These are phyloP conservation scores for Trichoderma aggressivum DNA, from an alignment of 2,329 filamentous ascomycete species.

Conservation along the genomic window DNA sequence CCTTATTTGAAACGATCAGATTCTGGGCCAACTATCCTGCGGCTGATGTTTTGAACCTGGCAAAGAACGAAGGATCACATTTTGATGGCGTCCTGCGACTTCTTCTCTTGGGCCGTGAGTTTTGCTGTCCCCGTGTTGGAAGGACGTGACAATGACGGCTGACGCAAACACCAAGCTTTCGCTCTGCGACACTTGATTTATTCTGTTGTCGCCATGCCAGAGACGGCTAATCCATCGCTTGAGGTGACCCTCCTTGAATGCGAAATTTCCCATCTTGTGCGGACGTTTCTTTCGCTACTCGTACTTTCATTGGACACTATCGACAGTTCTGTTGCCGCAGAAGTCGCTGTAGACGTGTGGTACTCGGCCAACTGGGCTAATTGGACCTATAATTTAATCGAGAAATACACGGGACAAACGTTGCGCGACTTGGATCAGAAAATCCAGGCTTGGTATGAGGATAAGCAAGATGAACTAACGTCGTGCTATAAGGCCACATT, in stretches of 20 bases:
- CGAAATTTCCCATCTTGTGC: not conserved
- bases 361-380: slow-evolving; percentile 26
- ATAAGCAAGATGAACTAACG: too few species aligned
- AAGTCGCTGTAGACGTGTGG: slow-evolving; percentile 27
- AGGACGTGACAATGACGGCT: not conserved
- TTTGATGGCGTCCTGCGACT: slow-evolving; percentile 24
- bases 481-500: too few species aligned
- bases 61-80: slow-evolving; percentile 27
- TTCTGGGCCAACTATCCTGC: slow-evolving; percentile 26
- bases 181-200: slow-evolving; percentile 28
- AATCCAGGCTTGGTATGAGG: not conserved
- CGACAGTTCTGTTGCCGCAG: slow-evolving; percentile 23
- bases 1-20: not conserved
- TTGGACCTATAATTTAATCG: not conserved
- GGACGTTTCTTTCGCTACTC: slow-evolving; percentile 20
- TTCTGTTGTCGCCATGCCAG: slow-evolving; percentile 24
- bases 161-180: slow-evolving; percentile 17
- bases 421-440: not conserved
- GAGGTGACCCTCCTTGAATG: slow-evolving; percentile 19
- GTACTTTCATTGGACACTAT: slow-evolving; percentile 1
- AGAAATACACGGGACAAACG: not conserved
- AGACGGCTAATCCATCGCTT: slow-evolving; percentile 21
- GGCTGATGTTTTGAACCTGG: slow-evolving; percentile 28
- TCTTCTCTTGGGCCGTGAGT: slow-evolving; percentile 26
- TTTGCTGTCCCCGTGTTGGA: not conserved